phyloP scores from a whole-genome alignment of 2,329 filamentous ascomycete genomes.

The Triangularia verruculosa region DNA sequence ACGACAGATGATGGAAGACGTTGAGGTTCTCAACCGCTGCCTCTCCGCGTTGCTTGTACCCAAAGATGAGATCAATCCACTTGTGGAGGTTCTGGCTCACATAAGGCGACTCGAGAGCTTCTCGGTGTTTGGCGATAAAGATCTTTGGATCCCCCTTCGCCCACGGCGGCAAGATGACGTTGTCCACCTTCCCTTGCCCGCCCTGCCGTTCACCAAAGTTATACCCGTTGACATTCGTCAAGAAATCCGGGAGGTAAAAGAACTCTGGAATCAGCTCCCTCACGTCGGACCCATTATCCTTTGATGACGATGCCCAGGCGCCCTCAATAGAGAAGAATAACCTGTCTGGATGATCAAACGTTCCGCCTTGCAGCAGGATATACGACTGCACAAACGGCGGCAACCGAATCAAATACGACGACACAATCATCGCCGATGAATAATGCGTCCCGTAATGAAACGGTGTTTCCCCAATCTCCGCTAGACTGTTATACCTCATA shows the following conservation, averaged over 20 bases:
- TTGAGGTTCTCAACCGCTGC: conserved; percentile 88
- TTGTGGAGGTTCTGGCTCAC: conserved; percentile 86
- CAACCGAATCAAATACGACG: conserved; percentile 89
- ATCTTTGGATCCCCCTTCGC: conserved; percentile 94
- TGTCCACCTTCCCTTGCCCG: conserved; percentile 72
- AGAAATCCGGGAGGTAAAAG: conserved; percentile 92
- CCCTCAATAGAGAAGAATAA: conserved; percentile 91
- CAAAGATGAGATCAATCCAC: conserved; percentile 97
- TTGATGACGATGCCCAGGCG: conserved; percentile 86
- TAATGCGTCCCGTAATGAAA: conserved; percentile 99
- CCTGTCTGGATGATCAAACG: conserved; percentile 92
- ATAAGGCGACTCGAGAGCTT: conserved; percentile 88
- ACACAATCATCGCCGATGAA: conserved; percentile 98
- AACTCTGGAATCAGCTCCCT: conserved; percentile 95
- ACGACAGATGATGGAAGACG: conserved; percentile 94
- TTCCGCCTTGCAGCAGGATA: conserved; percentile 88
- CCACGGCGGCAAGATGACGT: conserved; percentile 90
- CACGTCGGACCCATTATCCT: conserved; percentile 89
- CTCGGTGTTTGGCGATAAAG: conserved; percentile 93
- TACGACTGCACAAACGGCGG: conserved; percentile 97
- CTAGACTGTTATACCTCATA: conserved; percentile 81
- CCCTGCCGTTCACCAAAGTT: conserved; percentile 89
- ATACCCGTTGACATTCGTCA: conserved; percentile 91
- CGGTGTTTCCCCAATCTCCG: conserved; percentile 86
- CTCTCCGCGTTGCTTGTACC: conserved; percentile 88